Percentiles rank a stretch among this genome's conserved stretches.
Evolutionary conservation across 2,329 filamentous ascomycete genomes (phyloP).

Genomic region (Trichoderma sp.): DNA sequence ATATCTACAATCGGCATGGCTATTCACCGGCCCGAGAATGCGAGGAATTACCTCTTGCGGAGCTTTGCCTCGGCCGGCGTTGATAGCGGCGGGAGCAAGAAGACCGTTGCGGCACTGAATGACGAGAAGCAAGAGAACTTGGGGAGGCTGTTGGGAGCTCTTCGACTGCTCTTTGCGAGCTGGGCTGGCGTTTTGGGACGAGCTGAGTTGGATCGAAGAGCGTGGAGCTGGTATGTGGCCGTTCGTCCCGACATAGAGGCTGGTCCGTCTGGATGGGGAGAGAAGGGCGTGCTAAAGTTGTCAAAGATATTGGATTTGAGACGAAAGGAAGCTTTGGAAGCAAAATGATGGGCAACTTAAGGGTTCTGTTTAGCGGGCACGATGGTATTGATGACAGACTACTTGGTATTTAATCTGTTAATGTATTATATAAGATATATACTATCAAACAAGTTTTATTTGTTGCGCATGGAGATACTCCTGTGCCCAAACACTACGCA

Average conservation of each 20-base stretch:
- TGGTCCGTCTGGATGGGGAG: conserved; percentile 78
- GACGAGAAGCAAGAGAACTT: conserved; percentile 68
- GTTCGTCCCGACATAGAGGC: conserved; percentile 73
- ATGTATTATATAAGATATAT: background rate
- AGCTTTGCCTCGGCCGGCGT: conserved; percentile 51
- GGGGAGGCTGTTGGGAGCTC: conserved; percentile 63
- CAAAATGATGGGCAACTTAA: background rate
- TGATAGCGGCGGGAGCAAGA: conserved; percentile 39
- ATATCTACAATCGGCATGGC: conserved; percentile 55
- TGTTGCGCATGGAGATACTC: too few species aligned
- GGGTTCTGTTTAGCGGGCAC: background rate
- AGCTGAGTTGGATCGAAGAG: conserved; percentile 69
- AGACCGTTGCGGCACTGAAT: conserved; percentile 48
- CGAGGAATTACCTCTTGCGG: conserved; percentile 56
- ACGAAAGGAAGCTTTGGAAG: conserved; percentile 23
- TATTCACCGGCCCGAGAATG: conserved; percentile 70
- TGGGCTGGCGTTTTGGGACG: conserved; percentile 64
- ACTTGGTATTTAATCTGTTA: background rate
- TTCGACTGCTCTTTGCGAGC: conserved; percentile 70
- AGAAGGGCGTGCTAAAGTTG: conserved; percentile 68
- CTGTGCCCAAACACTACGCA: too few species aligned
- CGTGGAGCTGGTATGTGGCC: conserved; percentile 78
- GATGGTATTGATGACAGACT: background rate
- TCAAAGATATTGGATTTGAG: conserved; percentile 62
- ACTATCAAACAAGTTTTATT: too few species aligned